Base-by-base conservation (phyloP, 106 monocot species). In the Vanilla planifolia region DNA sequence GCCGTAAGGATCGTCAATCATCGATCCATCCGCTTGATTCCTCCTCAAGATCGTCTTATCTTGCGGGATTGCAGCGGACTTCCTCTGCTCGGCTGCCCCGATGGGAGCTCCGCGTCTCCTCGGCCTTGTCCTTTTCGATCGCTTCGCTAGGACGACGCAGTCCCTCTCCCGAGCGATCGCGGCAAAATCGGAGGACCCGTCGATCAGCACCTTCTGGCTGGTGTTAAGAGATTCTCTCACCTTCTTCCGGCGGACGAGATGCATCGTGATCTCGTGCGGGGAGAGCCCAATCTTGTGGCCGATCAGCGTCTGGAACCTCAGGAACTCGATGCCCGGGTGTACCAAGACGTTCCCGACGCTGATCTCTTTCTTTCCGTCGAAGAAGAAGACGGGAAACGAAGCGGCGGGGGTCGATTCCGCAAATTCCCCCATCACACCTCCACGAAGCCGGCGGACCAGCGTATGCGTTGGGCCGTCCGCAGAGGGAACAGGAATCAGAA, bases 301-400 rank as follows among this genome's bases (percentile, higher is more conserved):
- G 61, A 84, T 51, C 15, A 55, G 19, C 9, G 72, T 36, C 56
- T 76, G 79, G 51, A 84, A 66, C 55, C 62, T 72, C 45, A 35
- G 65, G 50, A 65, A 65, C 1, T 25, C 65, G 24, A 65, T 13
- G 51, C 36, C 24, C 24, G 65, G 20, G 51, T 51, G 5, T n/a
- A 65, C 51, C 15, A 58, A 22, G 25, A 84, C 59, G 36, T 48
- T 60, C n/a, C 79, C 84, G 35, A 79, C 8, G 29, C 79, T 72
- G 44, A 75, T 58, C 53, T 72, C 79, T 32, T 53, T 52, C 1
- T 71, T 71, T 8, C 83, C 79, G 50, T 79, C 75, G 52, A 65
- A 68, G 68, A 84, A 67, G 34, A 84, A 71, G 44, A 84, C 67
- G 21, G 83, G 71, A 34, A 84, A 70, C 24, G 34, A 64, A 20